phyloP scores from a whole-genome alignment of 495 filamentous ascomycete genomes.

The Sabuloglossum arenarium region DNA sequence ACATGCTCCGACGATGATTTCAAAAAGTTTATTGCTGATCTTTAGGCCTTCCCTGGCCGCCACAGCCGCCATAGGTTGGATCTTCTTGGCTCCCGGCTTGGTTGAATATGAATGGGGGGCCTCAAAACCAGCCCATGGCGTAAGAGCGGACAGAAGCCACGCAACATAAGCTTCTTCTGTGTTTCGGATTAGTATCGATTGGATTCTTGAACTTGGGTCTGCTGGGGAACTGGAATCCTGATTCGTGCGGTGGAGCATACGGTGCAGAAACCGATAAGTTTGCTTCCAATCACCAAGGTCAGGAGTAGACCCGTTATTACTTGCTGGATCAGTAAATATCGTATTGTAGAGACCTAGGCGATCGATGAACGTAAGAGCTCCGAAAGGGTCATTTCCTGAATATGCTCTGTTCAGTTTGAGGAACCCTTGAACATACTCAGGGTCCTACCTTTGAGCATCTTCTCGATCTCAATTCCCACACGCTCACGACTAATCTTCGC shows the following conservation, averaged over 20 bases:
- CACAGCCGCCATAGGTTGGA: slow-evolving; percentile 30
- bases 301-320: slow-evolving; percentile 9
- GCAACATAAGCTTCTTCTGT: slow-evolving; percentile 40
- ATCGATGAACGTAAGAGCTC: slow-evolving; percentile 51
- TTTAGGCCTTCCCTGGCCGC: slow-evolving; percentile 62
- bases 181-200: slow-evolving; percentile 32
- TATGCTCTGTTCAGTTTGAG: background rate
- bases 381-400: slow-evolving; percentile 46
- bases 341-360: slow-evolving; percentile 52
- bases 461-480: slow-evolving; percentile 63
- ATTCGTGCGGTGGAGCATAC: slow-evolving; percentile 18
- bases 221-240: slow-evolving; percentile 22
- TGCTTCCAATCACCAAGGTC: slow-evolving; percentile 20
- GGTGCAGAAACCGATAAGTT: slow-evolving; percentile 27
- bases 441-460: slow-evolving; percentile 43
- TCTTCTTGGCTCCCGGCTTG: slow-evolving; percentile 23
- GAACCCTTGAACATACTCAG: background rate
- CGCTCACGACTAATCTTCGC: slow-evolving; percentile 86
- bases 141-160: slow-evolving; percentile 55
- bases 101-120: slow-evolving; percentile 16
- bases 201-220: slow-evolving; percentile 15
- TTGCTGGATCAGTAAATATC: slow-evolving; percentile 52
- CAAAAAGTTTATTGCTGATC: slow-evolving; percentile 46
- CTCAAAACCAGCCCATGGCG: slow-evolving; percentile 50
- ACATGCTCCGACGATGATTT: slow-evolving; percentile 42